These are phyloP conservation scores for Calcarisporium arbuscula DNA, from an alignment of 2,329 filamentous ascomycete species.

Conservation along the genomic window DNA sequence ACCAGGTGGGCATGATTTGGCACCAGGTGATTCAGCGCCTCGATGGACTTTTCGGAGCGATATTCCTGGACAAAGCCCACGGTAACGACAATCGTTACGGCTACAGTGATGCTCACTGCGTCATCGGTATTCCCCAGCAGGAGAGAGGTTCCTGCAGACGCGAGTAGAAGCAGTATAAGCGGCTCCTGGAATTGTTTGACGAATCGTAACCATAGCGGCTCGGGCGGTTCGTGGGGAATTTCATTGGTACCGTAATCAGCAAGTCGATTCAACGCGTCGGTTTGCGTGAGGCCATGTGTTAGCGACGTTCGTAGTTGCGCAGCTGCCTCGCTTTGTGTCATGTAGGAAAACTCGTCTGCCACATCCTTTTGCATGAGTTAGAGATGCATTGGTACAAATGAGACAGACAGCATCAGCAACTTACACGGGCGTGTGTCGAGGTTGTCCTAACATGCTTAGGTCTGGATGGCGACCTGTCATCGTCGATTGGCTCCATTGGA, in stretches of 20 bases:
- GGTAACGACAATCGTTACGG: conserved; percentile 92
- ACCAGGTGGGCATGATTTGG: conserved; percentile 96
- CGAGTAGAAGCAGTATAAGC: conserved; percentile 83
- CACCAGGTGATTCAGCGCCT: conserved; percentile 87
- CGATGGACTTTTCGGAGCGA: conserved; percentile 92
- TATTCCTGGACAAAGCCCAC: conserved; percentile 98
- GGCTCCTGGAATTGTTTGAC: conserved; percentile 96
- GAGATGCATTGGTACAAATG: conserved; percentile 1
- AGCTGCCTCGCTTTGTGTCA: conserved; percentile 75
- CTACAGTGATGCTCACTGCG: conserved; percentile 89
- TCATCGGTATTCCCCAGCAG: conserved; percentile 92
- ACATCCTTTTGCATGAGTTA: conserved; percentile 34
- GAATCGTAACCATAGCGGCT: conserved; percentile 92
- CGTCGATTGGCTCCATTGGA: conserved; percentile 16
- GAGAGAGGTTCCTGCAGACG: conserved; percentile 81
- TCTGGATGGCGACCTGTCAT: conserved; percentile 20
- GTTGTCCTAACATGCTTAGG: conserved; percentile 40
- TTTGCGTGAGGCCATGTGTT: conserved; percentile 69
- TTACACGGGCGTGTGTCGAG: conserved; percentile 50
- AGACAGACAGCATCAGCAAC: conserved; percentile 10
- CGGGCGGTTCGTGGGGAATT: conserved; percentile 85
- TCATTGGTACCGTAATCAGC: conserved; percentile 85
- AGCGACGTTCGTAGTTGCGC: conserved; percentile 76
- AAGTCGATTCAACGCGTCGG: conserved; percentile 74
- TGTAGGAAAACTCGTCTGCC: conserved; percentile 56